Conservation (phyloP, 148 eudicot genomes). For the Fagopyrum tataricum region DNA sequence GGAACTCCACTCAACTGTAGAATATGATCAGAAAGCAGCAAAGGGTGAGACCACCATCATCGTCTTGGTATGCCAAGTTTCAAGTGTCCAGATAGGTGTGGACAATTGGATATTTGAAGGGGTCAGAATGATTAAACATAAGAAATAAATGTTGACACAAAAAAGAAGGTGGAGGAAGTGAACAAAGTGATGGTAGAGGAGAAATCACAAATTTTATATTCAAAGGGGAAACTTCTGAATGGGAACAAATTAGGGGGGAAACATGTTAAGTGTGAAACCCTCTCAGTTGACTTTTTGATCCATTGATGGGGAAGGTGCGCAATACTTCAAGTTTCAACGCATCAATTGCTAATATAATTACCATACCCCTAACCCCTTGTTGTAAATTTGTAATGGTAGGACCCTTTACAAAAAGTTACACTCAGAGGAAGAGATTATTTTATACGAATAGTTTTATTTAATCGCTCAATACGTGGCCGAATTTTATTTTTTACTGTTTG, state of each 20-base stretch:
- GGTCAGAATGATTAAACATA: constrained; percentile 9
- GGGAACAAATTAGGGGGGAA: neutral
- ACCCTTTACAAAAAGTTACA: neutral
- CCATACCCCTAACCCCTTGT: neutral
- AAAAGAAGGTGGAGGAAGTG: neutral
- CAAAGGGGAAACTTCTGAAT: neutral
- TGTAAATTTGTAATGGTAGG: too few species aligned
- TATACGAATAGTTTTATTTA: neutral
- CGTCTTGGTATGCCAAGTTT: constrained; percentile 8
- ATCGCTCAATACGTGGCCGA: too few species aligned
- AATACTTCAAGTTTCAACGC: neutral
- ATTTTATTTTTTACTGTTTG: neutral
- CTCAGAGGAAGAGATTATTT: neutral
- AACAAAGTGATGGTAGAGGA: neutral
- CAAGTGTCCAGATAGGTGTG: neutral
- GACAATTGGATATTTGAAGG: constrained; percentile 7
- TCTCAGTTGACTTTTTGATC: constrained; percentile 3
- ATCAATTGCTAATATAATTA: neutral
- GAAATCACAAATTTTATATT: neutral
- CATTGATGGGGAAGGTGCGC: neutral
- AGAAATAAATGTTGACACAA: neutral
- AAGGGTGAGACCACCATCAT: neutral
- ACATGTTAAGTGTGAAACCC: constrained; percentile 11
- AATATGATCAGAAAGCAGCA: neutral
- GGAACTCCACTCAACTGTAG: constrained; percentile 9